Conservation (phyloP, 2,329 filamentous ascomycete genomes). For the Fusarium gaditjirri region DNA sequence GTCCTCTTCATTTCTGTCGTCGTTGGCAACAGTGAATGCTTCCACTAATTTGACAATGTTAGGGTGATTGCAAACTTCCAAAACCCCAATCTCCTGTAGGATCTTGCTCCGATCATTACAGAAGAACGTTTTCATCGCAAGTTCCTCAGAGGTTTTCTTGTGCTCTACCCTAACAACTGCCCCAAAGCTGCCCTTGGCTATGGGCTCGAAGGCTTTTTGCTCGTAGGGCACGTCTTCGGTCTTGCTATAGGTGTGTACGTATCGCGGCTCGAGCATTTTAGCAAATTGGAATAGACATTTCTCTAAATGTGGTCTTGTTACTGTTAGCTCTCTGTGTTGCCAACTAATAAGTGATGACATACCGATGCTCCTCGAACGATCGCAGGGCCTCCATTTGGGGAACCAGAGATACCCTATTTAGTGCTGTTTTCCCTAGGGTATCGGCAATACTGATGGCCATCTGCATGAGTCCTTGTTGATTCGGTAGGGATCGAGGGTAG, state of each 20-base stretch:
- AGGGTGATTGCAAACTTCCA: neutral
- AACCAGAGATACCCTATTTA: neutral
- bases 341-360: neutral
- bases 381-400: neutral
- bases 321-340: neutral
- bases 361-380: neutral
- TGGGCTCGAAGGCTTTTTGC: neutral
- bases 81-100: neutral
- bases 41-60: neutral
- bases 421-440: neutral
- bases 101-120: neutral
- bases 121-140: neutral
- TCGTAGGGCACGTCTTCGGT: neutral
- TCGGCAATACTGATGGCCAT: neutral
- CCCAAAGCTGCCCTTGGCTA: neutral
- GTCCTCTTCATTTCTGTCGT: neutral
- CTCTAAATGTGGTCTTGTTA: neutral
- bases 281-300: neutral
- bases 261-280: neutral
- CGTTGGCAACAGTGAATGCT: neutral
- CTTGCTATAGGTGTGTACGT: neutral
- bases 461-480: neutral
- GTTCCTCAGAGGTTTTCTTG: neutral
- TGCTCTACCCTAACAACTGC: neutral
- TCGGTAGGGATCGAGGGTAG: neutral